These are phyloP conservation scores for Aspergillus quadrilineatus DNA, from an alignment of 2,329 filamentous ascomycete species.

Conservation along the genomic window DNA sequence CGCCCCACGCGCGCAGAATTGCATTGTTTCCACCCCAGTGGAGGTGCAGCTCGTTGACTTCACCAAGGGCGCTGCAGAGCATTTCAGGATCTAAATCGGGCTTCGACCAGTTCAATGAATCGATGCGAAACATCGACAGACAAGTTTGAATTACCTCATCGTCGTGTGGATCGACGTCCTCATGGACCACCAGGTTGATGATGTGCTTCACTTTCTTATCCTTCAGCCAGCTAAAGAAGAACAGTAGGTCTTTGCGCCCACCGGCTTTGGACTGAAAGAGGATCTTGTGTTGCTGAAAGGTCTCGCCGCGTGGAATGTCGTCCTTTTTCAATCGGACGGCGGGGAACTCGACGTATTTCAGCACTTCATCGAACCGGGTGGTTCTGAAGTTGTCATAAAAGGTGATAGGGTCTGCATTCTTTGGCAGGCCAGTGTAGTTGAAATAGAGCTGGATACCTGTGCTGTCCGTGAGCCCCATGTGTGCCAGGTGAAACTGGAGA, in stretches of 20 bases:
- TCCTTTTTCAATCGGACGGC: neutral
- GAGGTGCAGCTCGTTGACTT: neutral
- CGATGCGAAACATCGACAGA: neutral
- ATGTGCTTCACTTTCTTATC: slow-evolving; percentile 2
- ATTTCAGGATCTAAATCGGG: neutral
- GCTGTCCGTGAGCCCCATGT: neutral
- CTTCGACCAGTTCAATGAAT: neutral
- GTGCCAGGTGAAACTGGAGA: neutral
- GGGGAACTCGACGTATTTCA: neutral
- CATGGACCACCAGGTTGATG: neutral
- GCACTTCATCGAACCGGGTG: slow-evolving; percentile 2
- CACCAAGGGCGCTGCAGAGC: neutral
- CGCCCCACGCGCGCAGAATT: neutral
- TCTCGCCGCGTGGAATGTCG: neutral
- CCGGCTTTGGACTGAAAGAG: neutral
- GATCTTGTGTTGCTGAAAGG: neutral
- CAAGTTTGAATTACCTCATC: neutral
- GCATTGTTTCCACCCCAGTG: neutral
- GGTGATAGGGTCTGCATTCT: neutral
- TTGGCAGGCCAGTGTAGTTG: neutral
- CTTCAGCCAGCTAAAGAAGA: slow-evolving; percentile 1
- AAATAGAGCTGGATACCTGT: slow-evolving; percentile 1
- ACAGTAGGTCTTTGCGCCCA: neutral
- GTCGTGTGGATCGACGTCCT: neutral
- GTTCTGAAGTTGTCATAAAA: neutral